Conservation (phyloP, 2,329 filamentous ascomycete species). For the Penicillium glabrum region DNA sequence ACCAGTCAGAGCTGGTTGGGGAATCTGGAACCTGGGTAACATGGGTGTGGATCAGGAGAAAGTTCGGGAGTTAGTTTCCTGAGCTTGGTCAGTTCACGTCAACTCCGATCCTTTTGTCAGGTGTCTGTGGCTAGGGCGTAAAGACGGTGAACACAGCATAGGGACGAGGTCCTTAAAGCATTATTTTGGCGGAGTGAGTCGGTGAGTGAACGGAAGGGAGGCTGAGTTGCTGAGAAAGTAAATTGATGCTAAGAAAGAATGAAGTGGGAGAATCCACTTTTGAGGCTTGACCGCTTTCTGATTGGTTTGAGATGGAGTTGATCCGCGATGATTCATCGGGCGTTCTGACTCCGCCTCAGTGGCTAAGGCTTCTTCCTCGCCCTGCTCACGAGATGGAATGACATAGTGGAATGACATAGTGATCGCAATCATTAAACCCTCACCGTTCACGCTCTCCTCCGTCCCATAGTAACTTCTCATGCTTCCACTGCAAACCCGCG, state of each 20-base stretch:
- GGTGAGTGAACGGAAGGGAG: slow-evolving; percentile 14
- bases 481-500: neutral
- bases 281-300: neutral
- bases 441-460: neutral
- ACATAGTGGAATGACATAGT: neutral
- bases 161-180: neutral
- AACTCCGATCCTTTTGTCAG: neutral
- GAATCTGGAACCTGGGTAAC: neutral
- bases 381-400: neutral
- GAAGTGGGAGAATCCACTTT: neutral
- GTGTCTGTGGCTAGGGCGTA: slow-evolving; percentile 4
- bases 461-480: neutral
- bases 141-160: slow-evolving; percentile 17
- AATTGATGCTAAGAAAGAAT: neutral
- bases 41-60: neutral
- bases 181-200: slow-evolving; percentile 10
- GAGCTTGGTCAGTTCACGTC: slow-evolving; percentile 2
- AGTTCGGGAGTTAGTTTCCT: neutral
- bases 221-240: slow-evolving; percentile 8
- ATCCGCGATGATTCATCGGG: slow-evolving; percentile 1
- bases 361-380: neutral
- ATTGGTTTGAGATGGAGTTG: neutral
- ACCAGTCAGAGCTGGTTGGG: neutral
- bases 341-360: slow-evolving; percentile 4
- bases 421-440: neutral